These are phyloP conservation scores for Capronia epimyces DNA, from an alignment of 2,329 filamentous ascomycete species.

Conservation along the genomic window DNA sequence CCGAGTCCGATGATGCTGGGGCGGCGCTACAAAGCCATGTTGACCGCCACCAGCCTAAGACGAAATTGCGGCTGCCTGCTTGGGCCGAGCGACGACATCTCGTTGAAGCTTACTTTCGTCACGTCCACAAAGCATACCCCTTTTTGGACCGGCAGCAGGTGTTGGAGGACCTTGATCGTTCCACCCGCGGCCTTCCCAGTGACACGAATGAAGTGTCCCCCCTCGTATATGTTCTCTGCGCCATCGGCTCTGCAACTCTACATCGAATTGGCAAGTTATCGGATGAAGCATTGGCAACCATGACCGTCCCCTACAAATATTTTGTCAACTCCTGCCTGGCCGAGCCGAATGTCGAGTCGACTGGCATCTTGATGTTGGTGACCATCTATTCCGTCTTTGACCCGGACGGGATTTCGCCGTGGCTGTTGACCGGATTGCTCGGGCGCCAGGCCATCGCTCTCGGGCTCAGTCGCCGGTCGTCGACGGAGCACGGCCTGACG, in stretches of 20 bases:
- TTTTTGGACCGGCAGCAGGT: not conserved
- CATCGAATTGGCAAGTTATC: not conserved
- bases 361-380: not conserved
- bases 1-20: too few relatives aligned
- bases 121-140: constrained; percentile 1
- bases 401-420: not conserved
- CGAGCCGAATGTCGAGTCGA: not conserved
- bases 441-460: not conserved
- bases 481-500: not conserved
- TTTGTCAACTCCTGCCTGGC: not conserved
- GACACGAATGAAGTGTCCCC: not conserved
- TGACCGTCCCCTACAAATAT: not conserved
- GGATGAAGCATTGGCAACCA: not conserved
- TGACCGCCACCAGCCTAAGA: too few relatives aligned
- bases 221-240: not conserved
- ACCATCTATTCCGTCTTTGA: constrained; percentile 1
- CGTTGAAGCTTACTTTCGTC: constrained; percentile 1
- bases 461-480: not conserved
- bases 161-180: not conserved
- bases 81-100: not conserved
- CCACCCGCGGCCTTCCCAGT: not conserved
- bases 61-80: not conserved
- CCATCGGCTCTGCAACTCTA: not conserved
- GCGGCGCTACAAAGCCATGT: too few relatives aligned
- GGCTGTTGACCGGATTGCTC: not conserved